Evolutionary conservation across 2,329 filamentous ascomycete species (phyloP).

Genomic region (Aspergillus sp.): DNA sequence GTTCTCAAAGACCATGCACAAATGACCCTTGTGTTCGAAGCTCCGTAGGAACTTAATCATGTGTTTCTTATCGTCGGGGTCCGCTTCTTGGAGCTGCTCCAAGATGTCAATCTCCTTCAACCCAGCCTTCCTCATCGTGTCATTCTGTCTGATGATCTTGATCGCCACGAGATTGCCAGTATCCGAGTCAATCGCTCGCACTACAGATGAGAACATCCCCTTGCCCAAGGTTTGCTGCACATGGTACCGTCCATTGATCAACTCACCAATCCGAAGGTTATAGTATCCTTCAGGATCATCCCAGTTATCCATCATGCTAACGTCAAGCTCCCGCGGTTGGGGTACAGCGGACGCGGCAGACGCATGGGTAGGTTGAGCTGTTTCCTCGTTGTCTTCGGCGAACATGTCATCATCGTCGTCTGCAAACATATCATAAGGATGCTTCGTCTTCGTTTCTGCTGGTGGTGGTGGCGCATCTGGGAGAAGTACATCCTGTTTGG

Average conservation of each 20-base stretch:
- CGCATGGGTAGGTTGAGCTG: conserved; percentile 52
- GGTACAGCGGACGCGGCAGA: conserved; percentile 52
- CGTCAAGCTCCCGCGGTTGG: conserved; percentile 60
- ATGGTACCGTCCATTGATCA: conserved; percentile 85
- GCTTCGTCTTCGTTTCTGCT: conserved; percentile 45
- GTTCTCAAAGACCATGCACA: conserved; percentile 97
- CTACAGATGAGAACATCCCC: conserved; percentile 97
- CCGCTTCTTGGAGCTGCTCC: conserved; percentile 79
- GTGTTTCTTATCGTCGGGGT: conserved; percentile 87
- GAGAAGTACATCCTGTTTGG: conserved; percentile 53
- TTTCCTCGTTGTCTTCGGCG: conserved; percentile 63
- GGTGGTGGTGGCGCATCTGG: conserved; percentile 41
- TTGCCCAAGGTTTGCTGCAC: conserved; percentile 84
- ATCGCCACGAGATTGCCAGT: conserved; percentile 81
- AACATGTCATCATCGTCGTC: conserved; percentile 80
- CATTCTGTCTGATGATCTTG: conserved; percentile 97
- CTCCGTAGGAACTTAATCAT: conserved; percentile 82
- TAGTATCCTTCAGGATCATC: conserved; percentile 96
- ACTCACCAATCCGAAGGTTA: conserved; percentile 87
- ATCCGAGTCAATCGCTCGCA: conserved; percentile 76
- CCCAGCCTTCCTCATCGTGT: conserved; percentile 85
- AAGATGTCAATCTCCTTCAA: conserved; percentile 93
- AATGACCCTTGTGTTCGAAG: conserved; percentile 91
- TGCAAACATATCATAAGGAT: conserved; percentile 64
- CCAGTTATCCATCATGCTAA: conserved; percentile 84